phyloP scores from a whole-genome alignment of 352 stramenopile genomes.

The Achlya hypogyna region DNA sequence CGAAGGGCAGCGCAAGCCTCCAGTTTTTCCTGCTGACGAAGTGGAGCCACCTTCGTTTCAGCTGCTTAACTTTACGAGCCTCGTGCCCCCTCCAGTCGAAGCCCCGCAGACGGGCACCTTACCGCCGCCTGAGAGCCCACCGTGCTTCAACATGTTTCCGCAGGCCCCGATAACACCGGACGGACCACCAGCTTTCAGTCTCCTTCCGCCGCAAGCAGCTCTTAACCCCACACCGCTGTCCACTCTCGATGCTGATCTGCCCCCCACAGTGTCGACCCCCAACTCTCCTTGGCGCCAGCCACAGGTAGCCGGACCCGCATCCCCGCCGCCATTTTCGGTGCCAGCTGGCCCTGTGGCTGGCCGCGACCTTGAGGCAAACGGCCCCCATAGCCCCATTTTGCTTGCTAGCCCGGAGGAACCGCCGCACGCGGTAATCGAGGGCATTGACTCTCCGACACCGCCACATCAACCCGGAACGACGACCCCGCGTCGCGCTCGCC shows the following conservation, averaged over 20 bases:
- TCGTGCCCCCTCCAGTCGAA: neutral
- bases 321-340: neutral
- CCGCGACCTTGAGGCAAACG: no score
- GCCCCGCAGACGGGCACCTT: neutral
- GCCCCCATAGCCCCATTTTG: no score
- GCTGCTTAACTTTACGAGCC: slow-evolving; percentile 2
- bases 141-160: neutral
- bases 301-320: no score
- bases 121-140: neutral
- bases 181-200: neutral
- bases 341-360: no score
- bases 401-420: no score
- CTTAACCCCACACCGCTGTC: no score
- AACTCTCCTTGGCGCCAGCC: no score
- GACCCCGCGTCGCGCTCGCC: neutral
- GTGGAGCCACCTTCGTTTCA: slow-evolving; percentile 9
- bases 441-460: no score
- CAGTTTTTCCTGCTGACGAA: neutral
- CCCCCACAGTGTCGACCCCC: no score
- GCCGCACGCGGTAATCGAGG: no score
- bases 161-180: neutral
- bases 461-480: no score
- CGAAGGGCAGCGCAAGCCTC: neutral
- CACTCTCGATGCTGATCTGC: no score
- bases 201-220: neutral